phyloP scores from a whole-genome alignment of 306 rosid species.

The Cucurbita pepo region DNA sequence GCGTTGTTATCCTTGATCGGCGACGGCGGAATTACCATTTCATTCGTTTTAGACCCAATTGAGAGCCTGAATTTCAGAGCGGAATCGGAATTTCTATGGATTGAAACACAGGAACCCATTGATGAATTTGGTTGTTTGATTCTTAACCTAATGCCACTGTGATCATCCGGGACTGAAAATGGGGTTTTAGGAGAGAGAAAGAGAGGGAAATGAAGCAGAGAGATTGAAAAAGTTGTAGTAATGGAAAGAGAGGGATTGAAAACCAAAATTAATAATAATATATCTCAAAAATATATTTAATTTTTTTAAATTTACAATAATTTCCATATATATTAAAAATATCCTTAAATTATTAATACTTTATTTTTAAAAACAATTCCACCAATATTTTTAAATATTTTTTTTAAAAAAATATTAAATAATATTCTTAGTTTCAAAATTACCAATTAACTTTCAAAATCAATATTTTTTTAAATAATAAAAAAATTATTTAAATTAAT shows the following conservation, averaged over 20 bases:
- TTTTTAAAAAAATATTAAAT: no score
- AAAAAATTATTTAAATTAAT: no score
- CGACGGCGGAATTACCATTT: constrained; percentile 41
- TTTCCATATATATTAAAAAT: no score
- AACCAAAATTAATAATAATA: no score
- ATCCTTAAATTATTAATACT: no score
- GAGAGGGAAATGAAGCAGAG: neutral
- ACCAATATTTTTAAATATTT: no score
- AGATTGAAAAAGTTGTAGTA: constrained; percentile 4
- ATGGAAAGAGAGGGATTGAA: constrained; percentile 1
- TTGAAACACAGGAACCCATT: constrained; percentile 70
- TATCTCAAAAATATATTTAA: no score
- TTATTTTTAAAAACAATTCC: no score
- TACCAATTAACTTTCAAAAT: no score
- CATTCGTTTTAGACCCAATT: constrained; percentile 31
- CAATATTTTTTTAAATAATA: no score
- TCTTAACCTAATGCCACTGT: constrained; percentile 8
- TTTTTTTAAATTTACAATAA: no score
- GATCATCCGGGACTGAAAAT: constrained; percentile 21
- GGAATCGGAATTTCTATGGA: constrained; percentile 31
- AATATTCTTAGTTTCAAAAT: no score
- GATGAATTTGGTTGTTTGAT: neutral
- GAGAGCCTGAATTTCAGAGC: constrained; percentile 43
- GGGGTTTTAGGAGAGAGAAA: constrained; percentile 14
- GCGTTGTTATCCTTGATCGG: constrained; percentile 38